Conservation (phyloP, 139 green algal genomes). For the Chlamydomonas incerta region DNA sequence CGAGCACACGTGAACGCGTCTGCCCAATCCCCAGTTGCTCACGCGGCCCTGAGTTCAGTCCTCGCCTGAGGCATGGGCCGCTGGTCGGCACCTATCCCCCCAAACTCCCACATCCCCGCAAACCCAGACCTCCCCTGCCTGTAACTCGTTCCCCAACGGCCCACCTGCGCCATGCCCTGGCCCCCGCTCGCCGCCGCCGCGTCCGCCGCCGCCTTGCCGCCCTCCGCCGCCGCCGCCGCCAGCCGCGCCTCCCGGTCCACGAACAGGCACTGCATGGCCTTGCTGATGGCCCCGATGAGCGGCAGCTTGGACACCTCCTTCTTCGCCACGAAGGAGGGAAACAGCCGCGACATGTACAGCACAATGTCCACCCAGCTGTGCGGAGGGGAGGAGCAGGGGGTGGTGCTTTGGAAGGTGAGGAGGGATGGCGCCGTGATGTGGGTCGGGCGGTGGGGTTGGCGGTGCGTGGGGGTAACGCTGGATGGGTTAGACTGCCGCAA, state of each 20-base stretch:
- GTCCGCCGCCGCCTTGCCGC: neutral
- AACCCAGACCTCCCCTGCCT: conserved; percentile 11
- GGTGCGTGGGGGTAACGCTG: too few relatives aligned
- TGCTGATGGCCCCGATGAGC: conserved; percentile 85
- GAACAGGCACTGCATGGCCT: conserved; percentile 87
- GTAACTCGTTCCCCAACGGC: too few relatives aligned
- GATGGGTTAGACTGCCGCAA: too few relatives aligned
- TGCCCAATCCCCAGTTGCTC: too few relatives aligned
- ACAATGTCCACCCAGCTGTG: conserved; percentile 89
- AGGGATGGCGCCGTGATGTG: too few relatives aligned
- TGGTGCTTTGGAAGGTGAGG: too few relatives aligned
- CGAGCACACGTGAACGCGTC: too few relatives aligned
- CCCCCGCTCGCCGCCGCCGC: neutral
- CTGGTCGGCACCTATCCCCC: too few relatives aligned
- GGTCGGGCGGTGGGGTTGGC: too few relatives aligned
- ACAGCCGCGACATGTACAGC: conserved; percentile 81
- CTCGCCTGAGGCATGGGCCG: too few relatives aligned
- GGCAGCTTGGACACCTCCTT: conserved; percentile 66
- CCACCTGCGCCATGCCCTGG: conserved; percentile 27
- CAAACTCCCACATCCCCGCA: too few relatives aligned
- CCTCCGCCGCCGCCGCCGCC: neutral
- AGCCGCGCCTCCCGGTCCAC: conserved; percentile 77
- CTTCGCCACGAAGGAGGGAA: conserved; percentile 87
- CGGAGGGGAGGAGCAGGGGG: conserved; percentile 48
- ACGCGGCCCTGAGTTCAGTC: too few relatives aligned